Evolutionary conservation across 768 basidiomycete species (phyloP).

Genomic region (Pleurotus platypus): DNA sequence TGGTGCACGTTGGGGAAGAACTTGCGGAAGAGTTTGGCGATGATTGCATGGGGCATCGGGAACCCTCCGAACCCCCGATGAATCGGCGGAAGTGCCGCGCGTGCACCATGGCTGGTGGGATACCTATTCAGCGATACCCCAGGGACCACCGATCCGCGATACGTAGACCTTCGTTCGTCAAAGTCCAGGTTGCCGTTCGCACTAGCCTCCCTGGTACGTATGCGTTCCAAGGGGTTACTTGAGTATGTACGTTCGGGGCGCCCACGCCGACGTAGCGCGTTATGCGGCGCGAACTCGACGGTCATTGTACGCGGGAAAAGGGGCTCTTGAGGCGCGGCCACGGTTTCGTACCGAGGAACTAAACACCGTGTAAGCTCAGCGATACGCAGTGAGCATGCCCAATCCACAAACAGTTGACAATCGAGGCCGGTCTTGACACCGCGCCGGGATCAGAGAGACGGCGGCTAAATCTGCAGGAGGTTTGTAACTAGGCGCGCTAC

Average conservation of each 20-base stretch:
- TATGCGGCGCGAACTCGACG: constrained; percentile 48
- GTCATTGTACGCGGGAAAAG: constrained; percentile 34
- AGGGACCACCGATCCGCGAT: constrained; percentile 13
- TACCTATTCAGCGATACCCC: constrained; percentile 17
- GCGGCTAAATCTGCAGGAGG: constrained; percentile 18
- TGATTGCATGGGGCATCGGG: constrained; percentile 61
- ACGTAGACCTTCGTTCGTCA: constrained; percentile 18
- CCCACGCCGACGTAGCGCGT: constrained; percentile 18
- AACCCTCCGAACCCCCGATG: constrained; percentile 67
- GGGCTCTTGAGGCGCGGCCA: constrained; percentile 1
- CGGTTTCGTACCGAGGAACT: constrained; percentile 5
- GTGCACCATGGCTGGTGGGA: constrained; percentile 16
- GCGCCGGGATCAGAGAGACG: constrained; percentile 35
- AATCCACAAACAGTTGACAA: constrained; percentile 25
- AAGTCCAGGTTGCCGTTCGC: background rate
- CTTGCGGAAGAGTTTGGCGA: constrained; percentile 43
- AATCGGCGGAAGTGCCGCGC: constrained; percentile 23
- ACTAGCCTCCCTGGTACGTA: background rate
- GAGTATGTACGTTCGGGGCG: constrained; percentile 17
- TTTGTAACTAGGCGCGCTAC: constrained; percentile 1
- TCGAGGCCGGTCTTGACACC: constrained; percentile 29
- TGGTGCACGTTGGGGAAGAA: constrained; percentile 64
- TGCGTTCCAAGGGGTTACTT: background rate
- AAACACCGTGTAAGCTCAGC: background rate
- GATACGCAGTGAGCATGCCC: background rate